phyloP scores from a whole-genome alignment of 1,284 basidiomycete genomes.

The Hymenochaete sp. region DNA sequence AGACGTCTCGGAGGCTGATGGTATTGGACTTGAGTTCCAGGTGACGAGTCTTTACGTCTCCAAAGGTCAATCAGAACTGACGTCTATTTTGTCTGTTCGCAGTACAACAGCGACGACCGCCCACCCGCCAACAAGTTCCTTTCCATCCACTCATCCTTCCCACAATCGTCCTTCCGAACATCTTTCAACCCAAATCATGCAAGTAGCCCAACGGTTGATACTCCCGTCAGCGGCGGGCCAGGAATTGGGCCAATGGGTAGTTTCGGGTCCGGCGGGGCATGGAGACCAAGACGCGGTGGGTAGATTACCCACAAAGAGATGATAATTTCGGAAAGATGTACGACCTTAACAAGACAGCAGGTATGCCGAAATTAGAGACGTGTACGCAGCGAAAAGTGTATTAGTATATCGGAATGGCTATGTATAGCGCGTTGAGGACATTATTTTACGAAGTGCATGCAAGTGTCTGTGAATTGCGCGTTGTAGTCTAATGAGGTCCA shows the following conservation, averaged over 20 bases:
- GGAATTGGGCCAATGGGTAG: constrained; percentile 44
- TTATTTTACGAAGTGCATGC: too few species aligned
- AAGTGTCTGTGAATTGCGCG: too few species aligned
- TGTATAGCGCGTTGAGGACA: too few species aligned
- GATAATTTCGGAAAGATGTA: too few species aligned
- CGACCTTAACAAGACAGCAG: too few species aligned
- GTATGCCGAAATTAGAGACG: too few species aligned
- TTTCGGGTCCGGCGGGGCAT: constrained; percentile 32
- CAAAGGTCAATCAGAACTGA: constrained; percentile 7
- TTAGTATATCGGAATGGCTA: too few species aligned
- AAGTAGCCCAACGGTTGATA: constrained; percentile 17
- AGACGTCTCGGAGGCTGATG: constrained; percentile 70
- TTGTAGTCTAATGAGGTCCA: too few species aligned
- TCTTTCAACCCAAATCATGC: constrained; percentile 38
- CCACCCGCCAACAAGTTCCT: constrained; percentile 72
- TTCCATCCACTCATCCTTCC: constrained; percentile 57
- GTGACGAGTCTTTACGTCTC: constrained; percentile 31
- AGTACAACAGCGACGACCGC: constrained; percentile 78
- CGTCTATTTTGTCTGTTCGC: constrained; percentile 8
- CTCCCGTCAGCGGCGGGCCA: constrained; percentile 17
- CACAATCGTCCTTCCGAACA: constrained; percentile 53
- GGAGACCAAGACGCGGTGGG: constrained; percentile 21
- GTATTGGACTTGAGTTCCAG: constrained; percentile 84
- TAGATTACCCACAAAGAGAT: too few species aligned
- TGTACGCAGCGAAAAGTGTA: too few species aligned